Evolutionary conservation across 306 rosid species (phyloP), one percentile per base, ranked within the genome.

Genomic region (Cotoneaster glaucophyllus): DNA sequence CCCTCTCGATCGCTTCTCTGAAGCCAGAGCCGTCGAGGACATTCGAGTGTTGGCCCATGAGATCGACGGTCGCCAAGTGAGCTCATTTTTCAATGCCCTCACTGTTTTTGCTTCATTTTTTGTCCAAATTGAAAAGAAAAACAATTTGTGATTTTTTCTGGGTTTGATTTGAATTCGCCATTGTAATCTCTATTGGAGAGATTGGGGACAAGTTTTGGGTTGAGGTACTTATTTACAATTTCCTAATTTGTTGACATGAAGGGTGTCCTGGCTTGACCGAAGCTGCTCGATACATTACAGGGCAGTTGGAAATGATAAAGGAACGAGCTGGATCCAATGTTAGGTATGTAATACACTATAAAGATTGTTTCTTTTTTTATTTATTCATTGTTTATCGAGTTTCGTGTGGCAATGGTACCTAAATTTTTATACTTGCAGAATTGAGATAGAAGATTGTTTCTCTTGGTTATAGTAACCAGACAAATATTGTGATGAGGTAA

Each of bases 391-490:
- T 52, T 62, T 64, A 31, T 66, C 37, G 58, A 68, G 43, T 78
- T 57, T 75, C 59, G 73, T 19, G 28, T 80, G 71, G 73, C 43
- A 67, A 50, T 74, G 48, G n/a, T 77, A 63, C 58, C 66, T 32
- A 34, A 21, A 54, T 54, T 64, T 65, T 39, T 69, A 28, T 18
- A 63, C 24, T 56, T 79, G 81, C 93, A 95, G 99, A 85, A 81
- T 95, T 86, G 99, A 95, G 87, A 85, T 92, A 45, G 97, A 92
- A 70, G 99, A 95, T 84, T 77, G 97, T 95, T 74, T 88, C 93
- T 76, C 78, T 92, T 79, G 96, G 86, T 34, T 95, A n/a, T n/a
- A n/a, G n/a, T n/a, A n/a, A n/a, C n/a, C n/a, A n/a, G 92, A 79
- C 90, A 39, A 95, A 92, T 68, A 82, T 95, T 75, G 32, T 90